Conservation (phyloP, 2,329 filamentous ascomycete genomes). For the Xylaria sp. region DNA sequence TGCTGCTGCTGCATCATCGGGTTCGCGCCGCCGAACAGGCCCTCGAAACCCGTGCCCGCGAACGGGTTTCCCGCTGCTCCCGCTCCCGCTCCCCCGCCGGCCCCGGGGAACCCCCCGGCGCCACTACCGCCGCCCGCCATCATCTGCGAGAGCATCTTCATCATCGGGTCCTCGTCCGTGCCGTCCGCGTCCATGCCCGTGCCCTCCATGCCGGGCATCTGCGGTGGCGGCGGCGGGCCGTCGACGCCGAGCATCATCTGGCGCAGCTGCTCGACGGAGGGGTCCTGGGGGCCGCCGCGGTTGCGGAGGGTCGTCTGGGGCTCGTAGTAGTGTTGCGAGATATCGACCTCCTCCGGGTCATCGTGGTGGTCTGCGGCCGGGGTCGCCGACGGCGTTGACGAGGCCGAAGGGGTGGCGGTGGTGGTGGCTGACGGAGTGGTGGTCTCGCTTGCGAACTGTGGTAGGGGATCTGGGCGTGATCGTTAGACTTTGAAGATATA, state of each 20-base stretch:
- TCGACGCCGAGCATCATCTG: slow-evolving; percentile 66
- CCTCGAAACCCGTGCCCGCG: slow-evolving; percentile 35
- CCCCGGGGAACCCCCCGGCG: slow-evolving; percentile 37
- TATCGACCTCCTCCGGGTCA: slow-evolving; percentile 77
- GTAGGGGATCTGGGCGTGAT: slow-evolving; percentile 33
- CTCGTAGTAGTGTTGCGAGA: slow-evolving; percentile 72
- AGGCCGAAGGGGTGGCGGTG: slow-evolving; percentile 32
- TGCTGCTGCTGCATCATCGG: slow-evolving; percentile 24
- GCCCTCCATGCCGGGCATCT: slow-evolving; percentile 37
- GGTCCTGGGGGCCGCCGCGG: slow-evolving; percentile 41
- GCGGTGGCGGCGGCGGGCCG: slow-evolving; percentile 34
- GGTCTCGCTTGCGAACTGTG: slow-evolving; percentile 37
- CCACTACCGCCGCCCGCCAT: slow-evolving; percentile 54
- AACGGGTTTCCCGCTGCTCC: slow-evolving; percentile 41
- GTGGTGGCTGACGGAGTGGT: slow-evolving; percentile 34
- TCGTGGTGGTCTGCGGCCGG: slow-evolving; percentile 44
- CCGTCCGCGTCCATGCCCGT: slow-evolving; percentile 36
- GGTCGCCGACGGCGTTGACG: slow-evolving; percentile 39
- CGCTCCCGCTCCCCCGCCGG: slow-evolving; percentile 42
- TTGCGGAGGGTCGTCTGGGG: slow-evolving; percentile 49
- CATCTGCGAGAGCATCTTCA: slow-evolving; percentile 77
- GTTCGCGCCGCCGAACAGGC: slow-evolving; percentile 43
- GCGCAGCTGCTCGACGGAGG: slow-evolving; percentile 63
- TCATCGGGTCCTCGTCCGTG: slow-evolving; percentile 63
- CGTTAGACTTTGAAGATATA: slow-evolving; percentile 1